Conservation (phyloP, 108 stramenopile species). For the Stephanodiscus triporus region DNA sequence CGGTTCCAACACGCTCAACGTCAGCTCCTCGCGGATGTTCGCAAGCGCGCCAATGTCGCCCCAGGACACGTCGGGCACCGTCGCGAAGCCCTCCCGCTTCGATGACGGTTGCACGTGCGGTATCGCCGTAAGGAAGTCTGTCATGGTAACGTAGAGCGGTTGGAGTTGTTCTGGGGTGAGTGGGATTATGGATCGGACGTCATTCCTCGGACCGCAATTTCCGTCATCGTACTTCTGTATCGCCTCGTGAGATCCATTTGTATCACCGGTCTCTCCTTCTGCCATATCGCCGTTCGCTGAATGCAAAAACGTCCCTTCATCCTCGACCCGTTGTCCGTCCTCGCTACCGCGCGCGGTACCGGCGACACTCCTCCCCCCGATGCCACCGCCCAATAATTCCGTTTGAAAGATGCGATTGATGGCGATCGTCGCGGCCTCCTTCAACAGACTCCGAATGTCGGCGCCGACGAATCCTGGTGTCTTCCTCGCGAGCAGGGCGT, state of each 20-base stretch:
- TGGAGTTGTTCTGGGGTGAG: constrained; percentile 79
- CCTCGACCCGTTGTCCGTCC: background rate
- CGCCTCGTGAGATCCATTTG: background rate
- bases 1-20: constrained; percentile 92
- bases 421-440: constrained; percentile 96
- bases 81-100: constrained; percentile 99
- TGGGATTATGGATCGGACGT: constrained; percentile 54
- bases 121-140: constrained; percentile 92
- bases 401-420: constrained; percentile 93
- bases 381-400: background rate
- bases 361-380: too few relatives aligned
- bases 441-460: constrained; percentile 93
- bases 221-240: background rate
- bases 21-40: constrained; percentile 93
- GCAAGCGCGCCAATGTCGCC: constrained; percentile 92
- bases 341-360: background rate
- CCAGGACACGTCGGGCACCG: constrained; percentile 98
- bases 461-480: constrained; percentile 99
- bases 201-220: constrained; percentile 12
- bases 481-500: constrained; percentile 76
- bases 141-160: constrained; percentile 89
- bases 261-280: constrained; percentile 21
- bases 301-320: background rate
- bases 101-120: constrained; percentile 96
- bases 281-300: background rate